Conservation (phyloP, 257 asterid genomes). For the Penstemon davidsonii region DNA sequence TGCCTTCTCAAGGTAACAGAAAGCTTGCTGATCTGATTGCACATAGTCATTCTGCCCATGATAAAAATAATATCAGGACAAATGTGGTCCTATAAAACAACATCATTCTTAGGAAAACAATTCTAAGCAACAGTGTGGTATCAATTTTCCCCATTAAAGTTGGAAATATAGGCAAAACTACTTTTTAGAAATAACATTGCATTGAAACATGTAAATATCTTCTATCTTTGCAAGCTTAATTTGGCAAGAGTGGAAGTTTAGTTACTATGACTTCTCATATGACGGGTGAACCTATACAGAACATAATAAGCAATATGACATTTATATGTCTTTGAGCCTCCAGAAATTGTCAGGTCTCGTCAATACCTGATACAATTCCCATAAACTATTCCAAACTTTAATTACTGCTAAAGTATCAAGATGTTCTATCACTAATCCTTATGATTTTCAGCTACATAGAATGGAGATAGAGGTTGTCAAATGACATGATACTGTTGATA, state of each 20-base stretch:
- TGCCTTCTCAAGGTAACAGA: constrained; percentile 80
- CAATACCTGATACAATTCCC: neutral
- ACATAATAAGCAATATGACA: neutral
- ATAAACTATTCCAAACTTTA: neutral
- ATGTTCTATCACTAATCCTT: neutral
- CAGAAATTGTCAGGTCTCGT: no score
- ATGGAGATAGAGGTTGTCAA: constrained; percentile 6
- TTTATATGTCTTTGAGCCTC: neutral
- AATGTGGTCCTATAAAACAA: neutral
- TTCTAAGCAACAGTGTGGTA: neutral
- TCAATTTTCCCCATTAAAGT: neutral
- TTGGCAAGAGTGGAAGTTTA: neutral
- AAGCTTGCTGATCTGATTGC: constrained; percentile 88
- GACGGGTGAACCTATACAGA: neutral
- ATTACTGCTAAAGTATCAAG: neutral
- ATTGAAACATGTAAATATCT: constrained; percentile 4
- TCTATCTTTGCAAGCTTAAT: neutral
- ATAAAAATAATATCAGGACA: neutral
- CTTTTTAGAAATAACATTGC: neutral
- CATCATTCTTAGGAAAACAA: constrained; percentile 9
- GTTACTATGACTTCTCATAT: no score
- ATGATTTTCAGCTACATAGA: constrained; percentile 1
- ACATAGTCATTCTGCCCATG: constrained; percentile 66
- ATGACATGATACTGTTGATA: neutral
- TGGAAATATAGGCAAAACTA: neutral